Base-by-base conservation (phyloP, 352 stramenopile genomes). In the Globisporangium echinulatum region DNA sequence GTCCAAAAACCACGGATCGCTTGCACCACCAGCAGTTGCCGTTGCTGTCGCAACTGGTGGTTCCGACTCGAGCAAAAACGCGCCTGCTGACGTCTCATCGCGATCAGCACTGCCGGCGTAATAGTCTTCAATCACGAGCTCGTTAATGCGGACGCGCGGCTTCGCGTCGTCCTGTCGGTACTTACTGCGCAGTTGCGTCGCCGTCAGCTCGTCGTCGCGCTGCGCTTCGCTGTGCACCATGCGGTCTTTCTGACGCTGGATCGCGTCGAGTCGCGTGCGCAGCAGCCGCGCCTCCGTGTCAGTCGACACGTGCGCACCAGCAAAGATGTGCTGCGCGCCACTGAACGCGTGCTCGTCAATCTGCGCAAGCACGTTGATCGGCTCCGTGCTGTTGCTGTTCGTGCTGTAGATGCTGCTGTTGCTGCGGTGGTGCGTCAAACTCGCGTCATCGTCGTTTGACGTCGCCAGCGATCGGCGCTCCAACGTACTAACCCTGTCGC, bases 61-160 rank as follows among this genome's bases (percentile, higher is more conserved):
- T 5, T 77, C 65, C 25, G 70, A 51, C 49, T 77, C 71, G 72
- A 90, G 82, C 54, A 92, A 64, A 37, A 90, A 90, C 3, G 69
- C 71, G 4, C 79, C 76, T 44, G 78, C 72, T 36, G 68, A 62
- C 40, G 69, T 66, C 8, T n/a, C 17, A 8, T 50, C 14, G 8
- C 19, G 13, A 55, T 54, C 36, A 36, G 66, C 53, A 36, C 64
- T 82, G 0, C 81, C 60, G 3, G 72, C 70, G 55, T 92, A 95
- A 50, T 94, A 95, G 37, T 95, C 75, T 61, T 95, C 86, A 38
- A 95, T 95, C 10, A 95, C 73, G 4, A 95, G 70, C 61, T 92
- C 84, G 47, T 90, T 92, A 59, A 92, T 92, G 15, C 81, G 77
- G 56, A 91, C 59, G 17, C 75, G 79, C 0, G 74, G 71, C 44